phyloP scores from a whole-genome alignment of 441 rosid species.

The Macaranga tanarius region DNA sequence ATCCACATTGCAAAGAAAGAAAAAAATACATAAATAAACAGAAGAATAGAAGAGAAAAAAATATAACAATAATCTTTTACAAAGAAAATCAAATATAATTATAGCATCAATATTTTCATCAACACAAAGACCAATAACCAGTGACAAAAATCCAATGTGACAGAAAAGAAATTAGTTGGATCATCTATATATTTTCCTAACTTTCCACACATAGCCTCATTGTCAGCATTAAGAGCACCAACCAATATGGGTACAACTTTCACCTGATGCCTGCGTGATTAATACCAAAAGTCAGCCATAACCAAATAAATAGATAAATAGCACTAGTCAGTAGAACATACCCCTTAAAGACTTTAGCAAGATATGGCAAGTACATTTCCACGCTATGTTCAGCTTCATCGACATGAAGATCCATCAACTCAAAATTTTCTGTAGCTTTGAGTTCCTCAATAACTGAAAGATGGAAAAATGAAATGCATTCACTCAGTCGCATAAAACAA shows the following conservation, averaged over 20 bases:
- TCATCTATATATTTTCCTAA: constrained; percentile 81
- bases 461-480: constrained; percentile 11
- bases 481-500: not conserved
- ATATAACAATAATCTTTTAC: too few species aligned
- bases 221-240: constrained; percentile 73
- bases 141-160: constrained; percentile 96
- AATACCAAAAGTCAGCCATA: constrained; percentile 23
- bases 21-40: too few species aligned
- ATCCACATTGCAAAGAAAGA: too few species aligned
- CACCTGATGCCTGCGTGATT: constrained; percentile 53
- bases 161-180: constrained; percentile 83
- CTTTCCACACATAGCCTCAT: constrained; percentile 81
- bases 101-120: too few species aligned
- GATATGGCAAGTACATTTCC: constrained; percentile 98
- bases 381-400: constrained; percentile 97
- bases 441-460: constrained; percentile 76
- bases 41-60: too few species aligned
- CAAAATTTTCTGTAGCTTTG: constrained; percentile 80
- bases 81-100: too few species aligned
- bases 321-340: constrained; percentile 26
- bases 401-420: constrained; percentile 71
- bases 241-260: constrained; percentile 90
- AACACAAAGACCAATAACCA: too few species aligned
- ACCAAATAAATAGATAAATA: constrained; percentile 2
- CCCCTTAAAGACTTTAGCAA: constrained; percentile 89